phyloP scores from a whole-genome alignment of 805 yeast genomes.

The Kurtzmaniella cleridarum region DNA sequence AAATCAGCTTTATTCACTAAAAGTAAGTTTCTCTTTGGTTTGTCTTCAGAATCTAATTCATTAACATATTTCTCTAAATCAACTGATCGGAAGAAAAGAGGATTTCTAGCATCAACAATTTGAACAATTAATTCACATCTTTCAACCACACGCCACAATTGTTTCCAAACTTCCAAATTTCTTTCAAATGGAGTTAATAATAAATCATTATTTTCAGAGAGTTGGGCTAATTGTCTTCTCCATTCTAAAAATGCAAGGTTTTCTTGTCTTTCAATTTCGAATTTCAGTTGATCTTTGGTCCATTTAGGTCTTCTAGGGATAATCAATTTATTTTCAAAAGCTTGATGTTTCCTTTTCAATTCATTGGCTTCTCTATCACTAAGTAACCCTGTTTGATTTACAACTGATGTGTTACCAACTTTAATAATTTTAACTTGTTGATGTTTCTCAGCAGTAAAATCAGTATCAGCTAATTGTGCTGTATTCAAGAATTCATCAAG shows the following conservation, averaged over 20 bases:
- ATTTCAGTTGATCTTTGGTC: conserved; percentile 65
- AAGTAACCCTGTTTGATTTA: conserved; percentile 43
- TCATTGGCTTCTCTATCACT: conserved; percentile 61
- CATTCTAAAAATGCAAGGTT: conserved; percentile 87
- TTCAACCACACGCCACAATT: conserved; percentile 96
- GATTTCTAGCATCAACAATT: conserved; percentile 96
- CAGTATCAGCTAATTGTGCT: conserved; percentile 94
- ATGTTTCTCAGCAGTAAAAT: conserved; percentile 87
- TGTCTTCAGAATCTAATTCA: conserved; percentile 55
- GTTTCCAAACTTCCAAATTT: conserved; percentile 97
- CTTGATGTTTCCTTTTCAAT: conserved; percentile 56
- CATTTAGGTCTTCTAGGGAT: conserved; percentile 94
- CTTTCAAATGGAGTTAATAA: conserved; percentile 94
- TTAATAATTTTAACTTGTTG: conserved; percentile 80
- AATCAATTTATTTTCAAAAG: conserved; percentile 63
- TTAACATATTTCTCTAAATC: conserved; percentile 82
- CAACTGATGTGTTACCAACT: conserved; percentile 49
- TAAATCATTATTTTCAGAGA: conserved; percentile 81
- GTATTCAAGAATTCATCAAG: conserved; percentile 92
- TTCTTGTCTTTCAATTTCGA: conserved; percentile 79
- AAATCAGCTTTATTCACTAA: conserved; percentile 93
- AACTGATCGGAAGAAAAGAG: conserved; percentile 79
- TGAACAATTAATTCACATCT: conserved; percentile 92
- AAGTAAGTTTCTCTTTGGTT: conserved; percentile 66
- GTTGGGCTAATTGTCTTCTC: conserved; percentile 83